These are phyloP conservation scores for Myxozyma mucilagina DNA, from an alignment of 805 yeast species.

Conservation along the genomic window DNA sequence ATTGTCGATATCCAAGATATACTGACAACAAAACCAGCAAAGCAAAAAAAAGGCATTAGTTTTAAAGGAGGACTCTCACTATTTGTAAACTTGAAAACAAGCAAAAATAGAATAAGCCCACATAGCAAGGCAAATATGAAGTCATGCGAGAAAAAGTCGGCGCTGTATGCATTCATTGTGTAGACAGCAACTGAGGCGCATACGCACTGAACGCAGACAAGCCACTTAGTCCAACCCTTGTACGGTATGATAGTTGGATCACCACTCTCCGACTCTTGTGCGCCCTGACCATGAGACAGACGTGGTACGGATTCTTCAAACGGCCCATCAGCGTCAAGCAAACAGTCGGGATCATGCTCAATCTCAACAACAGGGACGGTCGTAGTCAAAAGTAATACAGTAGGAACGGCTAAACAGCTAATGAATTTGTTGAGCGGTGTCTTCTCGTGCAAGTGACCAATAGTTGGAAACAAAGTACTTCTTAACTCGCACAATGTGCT, in stretches of 20 bases:
- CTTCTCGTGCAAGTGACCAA: conserved; percentile 34
- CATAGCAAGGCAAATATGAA: conserved; percentile 8
- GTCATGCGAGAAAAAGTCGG: background rate
- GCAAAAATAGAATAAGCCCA: conserved; percentile 1
- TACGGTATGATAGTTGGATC: conserved; percentile 29
- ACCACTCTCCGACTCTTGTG: background rate
- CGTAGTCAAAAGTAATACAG: conserved; percentile 38
- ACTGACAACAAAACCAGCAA: conserved; percentile 63
- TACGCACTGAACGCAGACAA: conserved; percentile 40
- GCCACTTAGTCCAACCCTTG: conserved; percentile 32
- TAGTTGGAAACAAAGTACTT: conserved; percentile 38
- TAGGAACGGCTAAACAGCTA: conserved; percentile 38
- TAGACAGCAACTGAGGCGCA: conserved; percentile 39
- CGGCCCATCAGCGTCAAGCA: background rate
- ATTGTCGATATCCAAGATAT: conserved; percentile 67
- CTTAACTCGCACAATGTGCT: background rate
- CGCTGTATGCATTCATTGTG: conserved; percentile 22
- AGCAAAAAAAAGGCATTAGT: conserved; percentile 30
- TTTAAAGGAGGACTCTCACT: conserved; percentile 11
- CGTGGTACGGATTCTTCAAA: conserved; percentile 3
- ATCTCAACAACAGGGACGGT: conserved; percentile 40
- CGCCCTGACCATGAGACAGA: background rate
- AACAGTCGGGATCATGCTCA: conserved; percentile 3
- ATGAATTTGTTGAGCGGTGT: conserved; percentile 34
- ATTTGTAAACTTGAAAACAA: conserved; percentile 17